Percentiles rank a stretch among this genome's conserved stretches.
phyloP scores from a whole-genome alignment of 176 grass and related monocot species.

The Urochloa ruziziensis region DNA sequence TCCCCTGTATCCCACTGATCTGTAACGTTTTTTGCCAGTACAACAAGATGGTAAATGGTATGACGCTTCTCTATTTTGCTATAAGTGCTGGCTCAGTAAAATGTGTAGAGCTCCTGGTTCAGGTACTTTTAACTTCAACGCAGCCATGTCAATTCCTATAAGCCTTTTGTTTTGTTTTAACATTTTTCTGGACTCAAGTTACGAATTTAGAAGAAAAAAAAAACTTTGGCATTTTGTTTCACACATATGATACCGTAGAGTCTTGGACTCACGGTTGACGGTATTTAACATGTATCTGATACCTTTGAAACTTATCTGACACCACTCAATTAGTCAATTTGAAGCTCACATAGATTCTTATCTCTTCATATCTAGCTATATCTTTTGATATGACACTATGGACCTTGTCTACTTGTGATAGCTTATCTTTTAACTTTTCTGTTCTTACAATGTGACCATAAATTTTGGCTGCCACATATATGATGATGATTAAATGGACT shows the following conservation, averaged over 20 bases:
- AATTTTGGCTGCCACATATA: slow-evolving; percentile 6
- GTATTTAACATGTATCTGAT: neutral
- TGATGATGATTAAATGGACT: neutral
- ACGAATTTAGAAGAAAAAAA: neutral
- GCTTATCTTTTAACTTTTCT: neutral
- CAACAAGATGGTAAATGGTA: no score
- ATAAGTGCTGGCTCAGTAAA: slow-evolving; percentile 13
- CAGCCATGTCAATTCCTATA: neutral
- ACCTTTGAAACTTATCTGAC: neutral
- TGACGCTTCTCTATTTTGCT: no score
- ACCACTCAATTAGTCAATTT: neutral
- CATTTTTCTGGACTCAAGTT: neutral
- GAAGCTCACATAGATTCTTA: neutral
- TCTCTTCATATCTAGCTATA: neutral
- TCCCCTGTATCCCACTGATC: neutral
- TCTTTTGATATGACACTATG: neutral
- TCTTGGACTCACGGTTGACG: neutral
- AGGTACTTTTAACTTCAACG: slow-evolving; percentile 25
- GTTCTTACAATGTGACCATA: neutral
- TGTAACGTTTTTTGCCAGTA: neutral
- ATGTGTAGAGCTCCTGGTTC: slow-evolving; percentile 25
- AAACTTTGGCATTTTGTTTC: neutral
- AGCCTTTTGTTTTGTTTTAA: neutral
- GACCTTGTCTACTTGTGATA: neutral
- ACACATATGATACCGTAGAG: no score